A percentile compares a stretch with the other conserved stretches of the same genome.
Evolutionary conservation across 495 filamentous ascomycete species (phyloP).

Genomic region (Xylaria nigripes): DNA sequence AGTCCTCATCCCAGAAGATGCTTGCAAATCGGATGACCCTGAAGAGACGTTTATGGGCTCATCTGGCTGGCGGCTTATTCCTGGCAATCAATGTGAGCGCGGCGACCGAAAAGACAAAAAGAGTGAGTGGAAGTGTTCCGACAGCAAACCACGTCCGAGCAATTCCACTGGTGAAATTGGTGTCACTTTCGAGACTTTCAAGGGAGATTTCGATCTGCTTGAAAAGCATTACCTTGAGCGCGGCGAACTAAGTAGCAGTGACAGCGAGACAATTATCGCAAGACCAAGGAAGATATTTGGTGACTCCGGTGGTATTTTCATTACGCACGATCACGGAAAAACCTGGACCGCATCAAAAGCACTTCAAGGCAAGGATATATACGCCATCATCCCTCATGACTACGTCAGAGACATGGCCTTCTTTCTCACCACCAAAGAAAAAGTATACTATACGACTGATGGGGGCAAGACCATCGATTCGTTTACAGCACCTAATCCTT

Average conservation of each 20-base stretch:
- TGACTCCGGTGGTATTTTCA: conserved; percentile 45
- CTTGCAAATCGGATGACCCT: conserved; percentile 54
- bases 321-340: conserved; percentile 80
- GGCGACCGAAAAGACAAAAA: conserved; percentile 51
- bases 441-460: conserved; percentile 70
- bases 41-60: conserved; percentile 67
- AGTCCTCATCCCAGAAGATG: conserved; percentile 50
- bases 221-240: conserved; percentile 79
- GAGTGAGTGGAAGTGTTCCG: conserved; percentile 48
- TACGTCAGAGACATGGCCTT: conserved; percentile 78
- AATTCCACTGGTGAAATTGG: conserved; percentile 53
- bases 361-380: conserved; percentile 55
- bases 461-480: conserved; percentile 57
- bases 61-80: conserved; percentile 87
- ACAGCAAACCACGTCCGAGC: conserved; percentile 33
- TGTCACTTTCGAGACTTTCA: conserved; percentile 48
- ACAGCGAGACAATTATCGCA: conserved; percentile 81
- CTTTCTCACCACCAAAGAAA: conserved; percentile 61
- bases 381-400: conserved; percentile 60
- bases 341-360: conserved; percentile 54
- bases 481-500: conserved; percentile 53
- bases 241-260: conserved; percentile 49
- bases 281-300: conserved; percentile 45
- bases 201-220: conserved; percentile 44
- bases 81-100: conserved; percentile 75